Conservation (phyloP, 2,329 filamentous ascomycete species). For the Dothideomycetidae sp. region DNA sequence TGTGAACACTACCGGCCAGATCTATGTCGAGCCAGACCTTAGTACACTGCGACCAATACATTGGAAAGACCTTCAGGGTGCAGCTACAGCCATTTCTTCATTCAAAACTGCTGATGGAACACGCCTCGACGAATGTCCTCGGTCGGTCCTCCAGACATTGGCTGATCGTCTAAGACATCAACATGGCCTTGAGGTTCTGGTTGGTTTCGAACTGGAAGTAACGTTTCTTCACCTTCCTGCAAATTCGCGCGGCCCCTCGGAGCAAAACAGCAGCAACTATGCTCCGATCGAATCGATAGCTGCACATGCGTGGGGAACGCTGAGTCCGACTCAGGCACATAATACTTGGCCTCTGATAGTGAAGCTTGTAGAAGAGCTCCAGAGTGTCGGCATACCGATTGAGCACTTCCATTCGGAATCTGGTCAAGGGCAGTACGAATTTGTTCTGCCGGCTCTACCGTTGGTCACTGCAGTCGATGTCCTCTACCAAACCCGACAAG, state of each 20-base stretch:
- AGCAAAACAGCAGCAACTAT: slow-evolving; percentile 14
- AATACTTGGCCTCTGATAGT: slow-evolving; percentile 45
- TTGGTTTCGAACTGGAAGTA: slow-evolving; percentile 76
- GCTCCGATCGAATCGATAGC: slow-evolving; percentile 39
- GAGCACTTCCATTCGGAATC: slow-evolving; percentile 65
- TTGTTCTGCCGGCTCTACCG: slow-evolving; percentile 49
- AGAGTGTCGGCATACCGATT: slow-evolving; percentile 47
- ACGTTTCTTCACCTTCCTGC: slow-evolving; percentile 45
- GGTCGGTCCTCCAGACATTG: slow-evolving; percentile 30
- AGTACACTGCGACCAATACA: slow-evolving; percentile 42
- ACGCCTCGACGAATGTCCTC: slow-evolving; percentile 46
- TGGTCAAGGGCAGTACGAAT: slow-evolving; percentile 61
- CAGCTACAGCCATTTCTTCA: slow-evolving; percentile 52
- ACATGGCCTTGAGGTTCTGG: slow-evolving; percentile 42
- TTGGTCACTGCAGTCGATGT: slow-evolving; percentile 57
- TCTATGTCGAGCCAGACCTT: slow-evolving; percentile 52
- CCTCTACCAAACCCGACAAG: slow-evolving; percentile 55
- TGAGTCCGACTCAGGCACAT: slow-evolving; percentile 47
- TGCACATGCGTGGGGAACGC: slow-evolving; percentile 54
- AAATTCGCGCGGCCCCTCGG: not conserved
- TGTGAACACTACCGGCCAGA: slow-evolving; percentile 47
- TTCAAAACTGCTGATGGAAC: slow-evolving; percentile 46
- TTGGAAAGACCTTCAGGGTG: slow-evolving; percentile 31
- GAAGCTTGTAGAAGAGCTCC: slow-evolving; percentile 49
- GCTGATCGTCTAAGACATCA: slow-evolving; percentile 38